Evolutionary conservation across 345 rosid genomes (phyloP).

Genomic region (Excoecaria cochinchinensis): DNA sequence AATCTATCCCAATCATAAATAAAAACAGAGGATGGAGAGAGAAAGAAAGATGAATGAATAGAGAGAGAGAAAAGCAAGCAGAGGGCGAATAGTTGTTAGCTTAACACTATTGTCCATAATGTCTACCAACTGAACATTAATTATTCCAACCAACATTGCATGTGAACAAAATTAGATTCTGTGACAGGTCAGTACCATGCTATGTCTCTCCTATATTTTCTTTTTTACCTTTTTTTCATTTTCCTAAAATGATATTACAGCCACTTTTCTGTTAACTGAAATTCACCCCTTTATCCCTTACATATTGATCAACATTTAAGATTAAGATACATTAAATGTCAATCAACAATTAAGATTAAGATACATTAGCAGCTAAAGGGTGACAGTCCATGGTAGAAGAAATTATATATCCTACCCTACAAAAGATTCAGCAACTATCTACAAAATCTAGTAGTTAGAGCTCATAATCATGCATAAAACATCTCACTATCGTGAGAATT

Average conservation of each 20-base stretch:
- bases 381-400: no score
- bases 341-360: background rate
- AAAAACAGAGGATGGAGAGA: background rate
- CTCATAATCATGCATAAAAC: no score
- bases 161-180: conserved; percentile 13
- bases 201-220: background rate
- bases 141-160: conserved; percentile 19
- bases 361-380: background rate
- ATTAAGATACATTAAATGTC: background rate
- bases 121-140: conserved; percentile 27
- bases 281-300: conserved; percentile 3
- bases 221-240: no score
- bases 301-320: background rate
- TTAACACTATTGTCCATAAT: background rate
- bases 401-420: no score
- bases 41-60: no score
- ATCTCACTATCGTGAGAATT: no score
- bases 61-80: conserved; percentile 1
- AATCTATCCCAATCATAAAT: conserved; percentile 20
- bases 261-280: background rate
- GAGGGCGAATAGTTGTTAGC: background rate
- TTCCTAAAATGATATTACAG: no score
- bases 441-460: no score
- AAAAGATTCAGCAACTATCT: no score
- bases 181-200: background rate